A percentile compares a stretch with the other conserved stretches of the same genome.
phyloP scores from a whole-genome alignment of 2,329 filamentous ascomycete species.

The Calonectria fujianensis region DNA sequence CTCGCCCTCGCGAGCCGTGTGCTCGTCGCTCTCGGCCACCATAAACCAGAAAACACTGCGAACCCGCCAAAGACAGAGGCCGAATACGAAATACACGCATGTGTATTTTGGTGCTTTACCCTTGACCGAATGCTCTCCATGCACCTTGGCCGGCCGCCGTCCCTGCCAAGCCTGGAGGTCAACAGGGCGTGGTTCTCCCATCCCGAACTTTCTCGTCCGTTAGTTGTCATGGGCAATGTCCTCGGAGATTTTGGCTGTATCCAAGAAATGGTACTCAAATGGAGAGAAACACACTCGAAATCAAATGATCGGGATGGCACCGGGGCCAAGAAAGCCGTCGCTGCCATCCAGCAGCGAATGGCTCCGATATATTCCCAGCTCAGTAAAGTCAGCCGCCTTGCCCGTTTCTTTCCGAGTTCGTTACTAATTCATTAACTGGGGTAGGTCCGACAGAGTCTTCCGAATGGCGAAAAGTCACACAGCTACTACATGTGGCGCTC shows the following conservation, averaged over 20 bases:
- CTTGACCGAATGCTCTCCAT: constrained; percentile 27
- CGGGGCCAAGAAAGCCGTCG: not conserved
- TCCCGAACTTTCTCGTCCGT: constrained; percentile 11
- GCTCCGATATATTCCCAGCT: constrained; percentile 12
- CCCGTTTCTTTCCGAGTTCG: not conserved
- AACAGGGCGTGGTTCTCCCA: constrained; percentile 31
- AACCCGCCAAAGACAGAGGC: constrained; percentile 1
- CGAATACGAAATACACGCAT: constrained; percentile 25
- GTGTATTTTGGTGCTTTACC: constrained; percentile 27
- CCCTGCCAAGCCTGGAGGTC: constrained; percentile 17
- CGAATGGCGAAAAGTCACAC: constrained; percentile 7
- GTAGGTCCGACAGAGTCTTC: constrained; percentile 1
- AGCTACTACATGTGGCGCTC: constrained; percentile 14
- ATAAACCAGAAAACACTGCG: constrained; percentile 15
- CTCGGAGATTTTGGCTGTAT: constrained; percentile 29
- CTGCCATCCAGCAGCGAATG: constrained; percentile 23
- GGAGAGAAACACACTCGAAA: not conserved
- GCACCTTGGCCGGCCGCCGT: constrained; percentile 27
- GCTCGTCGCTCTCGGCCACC: constrained; percentile 27
- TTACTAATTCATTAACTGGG: not conserved
- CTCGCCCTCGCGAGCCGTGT: constrained; percentile 23
- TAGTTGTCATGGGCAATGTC: constrained; percentile 19
- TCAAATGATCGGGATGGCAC: not conserved
- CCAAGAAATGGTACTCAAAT: constrained; percentile 6
- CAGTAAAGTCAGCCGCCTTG: not conserved